Conservation (phyloP, 805 yeast genomes). For the Jamesozyma piceae region DNA sequence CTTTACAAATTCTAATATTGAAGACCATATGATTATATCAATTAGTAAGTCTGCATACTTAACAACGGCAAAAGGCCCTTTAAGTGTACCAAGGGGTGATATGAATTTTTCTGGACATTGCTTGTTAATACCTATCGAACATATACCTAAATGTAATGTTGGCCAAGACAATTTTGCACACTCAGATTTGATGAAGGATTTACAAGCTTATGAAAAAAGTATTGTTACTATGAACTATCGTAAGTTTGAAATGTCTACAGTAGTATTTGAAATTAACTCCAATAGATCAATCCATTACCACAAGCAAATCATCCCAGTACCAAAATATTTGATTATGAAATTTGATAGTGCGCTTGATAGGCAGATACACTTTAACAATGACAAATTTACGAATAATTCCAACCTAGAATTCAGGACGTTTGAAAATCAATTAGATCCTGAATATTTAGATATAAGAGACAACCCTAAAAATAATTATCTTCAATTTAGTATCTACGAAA, state of each 20-base stretch:
- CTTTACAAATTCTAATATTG: constrained; percentile 66
- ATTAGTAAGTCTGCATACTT: constrained; percentile 59
- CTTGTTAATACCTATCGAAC: constrained; percentile 69
- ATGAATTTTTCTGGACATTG: constrained; percentile 71
- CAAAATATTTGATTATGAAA: constrained; percentile 33
- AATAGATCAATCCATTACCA: constrained; percentile 62
- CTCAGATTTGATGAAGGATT: constrained; percentile 34
- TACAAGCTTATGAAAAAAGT: constrained; percentile 37
- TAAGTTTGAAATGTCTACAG: constrained; percentile 39
- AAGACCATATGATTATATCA: constrained; percentile 70
- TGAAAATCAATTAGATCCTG: constrained; percentile 16
- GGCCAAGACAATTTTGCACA: constrained; percentile 13
- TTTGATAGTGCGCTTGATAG: constrained; percentile 41
- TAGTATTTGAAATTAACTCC: constrained; percentile 64
- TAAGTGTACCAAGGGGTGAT: constrained; percentile 43
- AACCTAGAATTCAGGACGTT: constrained; percentile 36
- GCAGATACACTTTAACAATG: constrained; percentile 39
- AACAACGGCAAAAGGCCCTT: constrained; percentile 81
- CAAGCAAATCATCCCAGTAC: constrained; percentile 67
- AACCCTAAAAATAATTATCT: constrained; percentile 26
- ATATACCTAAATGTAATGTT: constrained; percentile 40
- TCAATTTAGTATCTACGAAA: constrained; percentile 31
- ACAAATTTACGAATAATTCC: constrained; percentile 36
- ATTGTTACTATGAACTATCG: constrained; percentile 41
- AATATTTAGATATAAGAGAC: constrained; percentile 23